Evolutionary conservation across 441 rosid species (phyloP), one percentile per base, ranked within the genome.

Genomic region (Corymbia calophylla): DNA sequence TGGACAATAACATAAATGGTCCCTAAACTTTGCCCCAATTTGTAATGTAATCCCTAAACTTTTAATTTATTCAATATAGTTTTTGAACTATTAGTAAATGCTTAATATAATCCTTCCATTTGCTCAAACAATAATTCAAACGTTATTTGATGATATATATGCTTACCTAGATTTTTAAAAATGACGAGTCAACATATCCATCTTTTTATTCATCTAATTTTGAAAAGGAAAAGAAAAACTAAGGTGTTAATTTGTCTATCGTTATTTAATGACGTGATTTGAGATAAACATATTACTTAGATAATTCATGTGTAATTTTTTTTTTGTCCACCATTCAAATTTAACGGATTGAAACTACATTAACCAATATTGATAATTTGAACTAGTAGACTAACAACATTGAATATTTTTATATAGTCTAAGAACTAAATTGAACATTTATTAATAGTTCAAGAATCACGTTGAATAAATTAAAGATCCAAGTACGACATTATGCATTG

Each of bases 31-130:
- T 68, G 4, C 21, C 10, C 12, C 18, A 68, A 68, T 68, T 3
- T 2, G 19, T 0, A 21, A 56, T 56, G 5, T 9, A 5, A 2
- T 23, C 29, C 5, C 3, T 56, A 0, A 2, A 56, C 12, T 56
- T 21, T 56, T 56, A 56, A 56, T 56, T 56, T 56, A 1, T 21
- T 56, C 25, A 68, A 68, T 32, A 35, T 9, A 9, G 10, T 35
- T 35, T 2, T 7, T 68, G 2, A 68, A 32, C 44, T 68, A 17
- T 17, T 68, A 9, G 4, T 17, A 68, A 68, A 68, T n/a, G 10
- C n/a, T n/a, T 64, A n/a, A 64, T n/a, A 10, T 16, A 8, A 6
- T 66, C 3, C 21, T 31, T 66, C 23, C 11, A 66, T 66, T 66
- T 66, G 77, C 44, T 31, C 44, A 17, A 4, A 8, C 6, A 21